Percentiles rank a stretch among this genome's conserved stretches.
Evolutionary conservation across 768 basidiomycete species (phyloP).

Genomic region (Sarcomyxa edulis): DNA sequence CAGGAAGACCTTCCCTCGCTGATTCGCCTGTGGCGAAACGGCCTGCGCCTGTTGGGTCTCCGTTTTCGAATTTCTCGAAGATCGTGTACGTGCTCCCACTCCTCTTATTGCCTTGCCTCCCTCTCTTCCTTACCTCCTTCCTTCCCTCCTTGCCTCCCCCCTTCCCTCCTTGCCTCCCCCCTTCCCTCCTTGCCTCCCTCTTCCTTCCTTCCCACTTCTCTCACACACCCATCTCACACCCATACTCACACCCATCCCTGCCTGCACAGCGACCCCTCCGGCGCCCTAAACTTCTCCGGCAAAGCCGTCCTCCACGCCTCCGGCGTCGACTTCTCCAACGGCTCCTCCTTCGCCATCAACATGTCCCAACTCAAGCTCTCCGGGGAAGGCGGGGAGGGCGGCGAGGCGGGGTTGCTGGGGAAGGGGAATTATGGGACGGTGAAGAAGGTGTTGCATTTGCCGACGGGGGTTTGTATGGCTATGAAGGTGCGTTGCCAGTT

Average conservation of each 20-base stretch:
- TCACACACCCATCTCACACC: conserved; percentile 6
- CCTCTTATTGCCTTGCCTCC: conserved; percentile 5
- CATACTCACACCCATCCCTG: no score
- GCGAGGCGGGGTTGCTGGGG: no score
- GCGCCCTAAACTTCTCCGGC: conserved; percentile 88
- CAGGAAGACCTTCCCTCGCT: conserved; percentile 52
- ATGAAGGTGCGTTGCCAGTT: conserved; percentile 88
- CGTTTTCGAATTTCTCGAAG: conserved; percentile 89
- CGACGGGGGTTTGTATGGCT: conserved; percentile 94
- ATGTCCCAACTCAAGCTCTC: conserved; percentile 89
- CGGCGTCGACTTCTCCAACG: conserved; percentile 83
- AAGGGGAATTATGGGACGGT: conserved; percentile 98
- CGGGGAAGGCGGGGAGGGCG: conserved; percentile 93
- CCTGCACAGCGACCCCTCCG: conserved; percentile 78
- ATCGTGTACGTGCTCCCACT: conserved; percentile 67
- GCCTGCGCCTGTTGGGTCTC: conserved; percentile 53
- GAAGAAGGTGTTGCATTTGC: conserved; percentile 90
- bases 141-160: no score
- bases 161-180: no score
- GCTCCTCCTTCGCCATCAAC: conserved; percentile 88
- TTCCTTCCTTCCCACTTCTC: background rate
- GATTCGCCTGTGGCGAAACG: conserved; percentile 29
- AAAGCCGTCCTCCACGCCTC: conserved; percentile 90
- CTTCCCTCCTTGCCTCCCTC: no score
- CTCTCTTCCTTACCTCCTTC: background rate